Evolutionary conservation across 1,284 basidiomycete species (phyloP).

Genomic region (Fereydounia khargensis): DNA sequence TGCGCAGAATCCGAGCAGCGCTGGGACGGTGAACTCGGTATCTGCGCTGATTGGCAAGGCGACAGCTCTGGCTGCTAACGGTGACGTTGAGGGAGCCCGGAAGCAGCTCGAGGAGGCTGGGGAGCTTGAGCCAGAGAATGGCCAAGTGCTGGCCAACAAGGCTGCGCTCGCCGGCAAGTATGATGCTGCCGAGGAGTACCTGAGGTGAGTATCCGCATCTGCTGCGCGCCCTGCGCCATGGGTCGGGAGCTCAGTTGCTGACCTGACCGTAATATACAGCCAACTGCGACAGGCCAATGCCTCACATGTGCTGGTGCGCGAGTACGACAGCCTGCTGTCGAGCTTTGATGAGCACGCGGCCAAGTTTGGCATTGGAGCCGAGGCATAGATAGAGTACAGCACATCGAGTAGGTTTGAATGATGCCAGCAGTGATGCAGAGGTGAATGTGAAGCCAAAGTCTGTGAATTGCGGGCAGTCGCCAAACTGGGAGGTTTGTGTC

Average conservation of each 20-base stretch:
- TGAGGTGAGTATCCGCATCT: too few relatives aligned
- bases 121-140: constrained; percentile 19
- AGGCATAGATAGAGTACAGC: too few relatives aligned
- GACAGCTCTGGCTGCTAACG: constrained; percentile 38
- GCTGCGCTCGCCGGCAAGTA: constrained; percentile 21
- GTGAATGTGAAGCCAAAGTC: too few relatives aligned
- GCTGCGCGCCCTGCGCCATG: too few relatives aligned
- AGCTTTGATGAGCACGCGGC: constrained; percentile 12
- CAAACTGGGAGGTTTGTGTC: too few relatives aligned
- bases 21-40: constrained; percentile 26
- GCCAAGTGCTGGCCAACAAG: constrained; percentile 29
- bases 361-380: constrained; percentile 13
- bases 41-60: constrained; percentile 45
- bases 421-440: too few relatives aligned
- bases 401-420: too few relatives aligned
- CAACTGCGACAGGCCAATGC: constrained; percentile 12
- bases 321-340: constrained; percentile 10
- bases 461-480: too few relatives aligned
- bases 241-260: too few relatives aligned
- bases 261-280: too few relatives aligned
- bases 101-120: constrained; percentile 36
- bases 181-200: too few relatives aligned
- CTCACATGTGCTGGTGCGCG: constrained; percentile 10
- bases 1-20: constrained; percentile 40
- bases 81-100: constrained; percentile 20